Conservation (phyloP, 2,329 filamentous ascomycete species). For the Aureobasidium leucospermi region DNA sequence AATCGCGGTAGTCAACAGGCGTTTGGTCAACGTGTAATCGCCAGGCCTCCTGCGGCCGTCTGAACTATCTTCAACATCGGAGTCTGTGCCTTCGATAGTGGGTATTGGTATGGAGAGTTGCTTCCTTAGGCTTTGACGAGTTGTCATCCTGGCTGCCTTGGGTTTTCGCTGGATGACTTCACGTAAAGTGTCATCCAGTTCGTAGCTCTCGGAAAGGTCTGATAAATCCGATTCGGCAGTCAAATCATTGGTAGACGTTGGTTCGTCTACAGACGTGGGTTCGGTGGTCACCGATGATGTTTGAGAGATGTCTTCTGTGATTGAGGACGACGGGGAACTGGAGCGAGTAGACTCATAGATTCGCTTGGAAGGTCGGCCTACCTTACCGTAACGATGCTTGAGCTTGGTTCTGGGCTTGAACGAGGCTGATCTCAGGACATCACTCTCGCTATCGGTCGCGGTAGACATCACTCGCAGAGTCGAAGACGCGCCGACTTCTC, state of each 20-base stretch:
- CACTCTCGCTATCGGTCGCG: conserved; percentile 5
- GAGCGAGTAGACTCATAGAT: conserved; percentile 11
- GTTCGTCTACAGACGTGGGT: conserved; percentile 16
- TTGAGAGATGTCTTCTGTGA: conserved; percentile 14
- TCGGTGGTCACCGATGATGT: conserved; percentile 16
- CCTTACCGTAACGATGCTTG: conserved; percentile 8
- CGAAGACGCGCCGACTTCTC: conserved; percentile 14
- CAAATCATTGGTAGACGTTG: background rate
- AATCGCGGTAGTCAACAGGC: conserved; percentile 68
- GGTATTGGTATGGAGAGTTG: conserved; percentile 18
- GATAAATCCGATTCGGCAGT: conserved; percentile 29
- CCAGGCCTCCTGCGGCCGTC: conserved; percentile 32
- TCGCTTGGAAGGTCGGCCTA: background rate
- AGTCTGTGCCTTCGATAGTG: conserved; percentile 21
- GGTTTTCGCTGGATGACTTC: conserved; percentile 30
- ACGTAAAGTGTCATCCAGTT: conserved; percentile 31
- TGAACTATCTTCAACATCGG: background rate
- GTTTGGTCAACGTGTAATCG: conserved; percentile 69
- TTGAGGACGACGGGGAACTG: conserved; percentile 15
- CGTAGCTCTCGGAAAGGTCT: conserved; percentile 31
- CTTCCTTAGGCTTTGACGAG: conserved; percentile 16
- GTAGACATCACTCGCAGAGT: background rate
- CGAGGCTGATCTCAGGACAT: background rate
- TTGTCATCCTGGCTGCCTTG: conserved; percentile 13
- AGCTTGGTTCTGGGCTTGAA: conserved; percentile 5